Evolutionary conservation across 164 flowering plant species (phyloP), one percentile per base, ranked within the genome.

Genomic region (Liriodendron chinense): DNA sequence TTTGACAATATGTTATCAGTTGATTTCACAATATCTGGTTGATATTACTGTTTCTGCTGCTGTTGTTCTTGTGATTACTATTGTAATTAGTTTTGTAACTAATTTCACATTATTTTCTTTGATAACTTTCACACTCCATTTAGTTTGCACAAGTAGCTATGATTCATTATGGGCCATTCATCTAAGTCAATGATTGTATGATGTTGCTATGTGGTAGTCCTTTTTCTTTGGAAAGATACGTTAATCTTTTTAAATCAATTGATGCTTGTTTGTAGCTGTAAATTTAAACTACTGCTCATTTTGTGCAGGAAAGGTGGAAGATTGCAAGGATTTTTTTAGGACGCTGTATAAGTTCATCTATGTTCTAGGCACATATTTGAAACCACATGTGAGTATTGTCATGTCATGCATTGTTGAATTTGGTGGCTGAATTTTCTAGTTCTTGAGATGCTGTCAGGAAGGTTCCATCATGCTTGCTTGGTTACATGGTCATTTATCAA

Each of bases 341-440:
- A 88, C 88, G 14, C 74, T 90, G 25, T 94, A 94, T 79, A 87
- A 85, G 67, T 91, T 91, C 80, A 82, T 89, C 53, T 94, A 93
- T 82, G 88, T 90, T 64, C 84, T 88, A 73, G 94, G 94, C 75
- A 94, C 98, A n/a, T 91, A 87, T 83, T 49, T 91, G 71, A 94
- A 94, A 82, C 98, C 96, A 66, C 87, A 92, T 82, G 96, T 94
- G 80, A 87, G 98, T 87, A 71, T 66, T 22, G n/a, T 18, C 12
- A 13, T 49, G 10, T 7, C 62, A 49, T 53, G 1, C 47, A 16
- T 25, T 66, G 57, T 66, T 66, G 20, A 43, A 57, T n/a, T 56
- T 8, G 25, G n/a, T 53, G n/a, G 21, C 56, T 57, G 50, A 25
- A 28, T 61, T 59, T 34, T 34, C 59, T 68, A 9, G 69, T 34